Evolutionary conservation across 495 filamentous ascomycete genomes (phyloP).

Genomic region (Xylaria scruposa): DNA sequence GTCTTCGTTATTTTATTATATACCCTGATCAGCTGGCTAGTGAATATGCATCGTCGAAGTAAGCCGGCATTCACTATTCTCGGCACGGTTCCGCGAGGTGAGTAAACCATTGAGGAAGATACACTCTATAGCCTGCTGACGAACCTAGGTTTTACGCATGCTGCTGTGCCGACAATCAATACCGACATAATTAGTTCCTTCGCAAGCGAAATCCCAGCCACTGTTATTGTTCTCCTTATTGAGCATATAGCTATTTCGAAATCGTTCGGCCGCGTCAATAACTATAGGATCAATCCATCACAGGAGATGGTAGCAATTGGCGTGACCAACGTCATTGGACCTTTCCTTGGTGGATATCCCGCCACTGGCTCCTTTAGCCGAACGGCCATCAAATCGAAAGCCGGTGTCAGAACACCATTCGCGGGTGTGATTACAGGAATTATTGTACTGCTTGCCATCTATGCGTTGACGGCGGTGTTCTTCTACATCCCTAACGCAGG

Average conservation of each 20-base stretch:
- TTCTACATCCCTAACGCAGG: slow-evolving; percentile 89
- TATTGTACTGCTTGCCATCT: slow-evolving; percentile 93
- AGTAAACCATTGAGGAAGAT: slow-evolving; percentile 14
- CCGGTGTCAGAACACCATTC: slow-evolving; percentile 91
- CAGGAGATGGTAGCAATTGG: slow-evolving; percentile 97
- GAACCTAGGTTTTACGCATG: slow-evolving; percentile 73
- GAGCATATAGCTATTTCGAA: slow-evolving; percentile 98
- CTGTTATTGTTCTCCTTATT: slow-evolving; percentile 92
- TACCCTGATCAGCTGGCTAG: slow-evolving; percentile 87
- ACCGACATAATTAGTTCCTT: slow-evolving; percentile 67
- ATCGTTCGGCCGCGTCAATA: slow-evolving; percentile 95
- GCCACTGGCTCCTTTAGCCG: slow-evolving; percentile 97
- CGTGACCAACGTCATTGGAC: slow-evolving; percentile 87
- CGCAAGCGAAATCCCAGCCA: slow-evolving; percentile 70
- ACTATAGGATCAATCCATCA: slow-evolving; percentile 97
- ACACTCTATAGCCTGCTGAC: slow-evolving; percentile 26
- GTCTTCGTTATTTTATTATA: slow-evolving; percentile 94
- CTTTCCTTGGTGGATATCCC: slow-evolving; percentile 93
- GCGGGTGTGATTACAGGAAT: slow-evolving; percentile 89
- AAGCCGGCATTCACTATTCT: slow-evolving; percentile 71
- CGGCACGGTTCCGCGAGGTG: slow-evolving; percentile 77
- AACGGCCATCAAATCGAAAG: slow-evolving; percentile 98
- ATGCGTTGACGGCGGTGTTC: slow-evolving; percentile 89
- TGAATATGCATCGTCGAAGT: slow-evolving; percentile 64
- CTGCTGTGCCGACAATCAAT: slow-evolving; percentile 76